Evolutionary conservation across 306 rosid species (phyloP), one percentile per base, ranked within the genome.

Genomic region (Rosa rugosa): DNA sequence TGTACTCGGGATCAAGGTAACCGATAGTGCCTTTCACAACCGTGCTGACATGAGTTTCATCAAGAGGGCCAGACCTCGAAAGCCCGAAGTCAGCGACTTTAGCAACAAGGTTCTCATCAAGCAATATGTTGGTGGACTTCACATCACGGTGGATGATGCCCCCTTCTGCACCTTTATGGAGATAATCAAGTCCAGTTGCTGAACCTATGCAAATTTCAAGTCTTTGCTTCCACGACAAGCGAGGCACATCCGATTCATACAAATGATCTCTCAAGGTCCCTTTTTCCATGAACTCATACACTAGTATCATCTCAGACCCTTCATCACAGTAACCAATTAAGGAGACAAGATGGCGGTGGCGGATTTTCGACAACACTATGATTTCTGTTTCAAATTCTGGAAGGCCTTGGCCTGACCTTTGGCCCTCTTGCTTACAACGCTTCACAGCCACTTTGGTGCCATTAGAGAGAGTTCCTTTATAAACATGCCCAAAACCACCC

Each of bases 51-150:
- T 85, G 87, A 23, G 85, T 78, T 51, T 82, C 89, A 16, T 78
- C 88, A 4, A 75, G 79, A 45, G 85, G 82, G 11, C 86, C 77
- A 16, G 85, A 65, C 75, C 78, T 85, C 4, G 91, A 87, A 71
- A 89, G 88, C 69, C 88, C 91, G 64, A 89, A 89, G 38, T 89
- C 91, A 10, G 91, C 72, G 47, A 89, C 91, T 75, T 87, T 87
- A 47, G 91, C 88, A 0, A 85, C 81, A 22, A 46, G 63, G 73
- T 89, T 85, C 53, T 75, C 83, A 72, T 86, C 84, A 8, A 88
- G 81, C 70, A 88, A 82, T 80, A 88, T 88, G 77, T 85, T 83
- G 14, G 87, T 88, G 82, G 92, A 80, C 82, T 86, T 88, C 3
- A 89, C 88, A 23, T 89, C 91, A 0, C 83, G 84, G 72, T 89